Evolutionary conservation across 176 grass and related monocot species (phyloP).

Genomic region (Oryza nivara): DNA sequence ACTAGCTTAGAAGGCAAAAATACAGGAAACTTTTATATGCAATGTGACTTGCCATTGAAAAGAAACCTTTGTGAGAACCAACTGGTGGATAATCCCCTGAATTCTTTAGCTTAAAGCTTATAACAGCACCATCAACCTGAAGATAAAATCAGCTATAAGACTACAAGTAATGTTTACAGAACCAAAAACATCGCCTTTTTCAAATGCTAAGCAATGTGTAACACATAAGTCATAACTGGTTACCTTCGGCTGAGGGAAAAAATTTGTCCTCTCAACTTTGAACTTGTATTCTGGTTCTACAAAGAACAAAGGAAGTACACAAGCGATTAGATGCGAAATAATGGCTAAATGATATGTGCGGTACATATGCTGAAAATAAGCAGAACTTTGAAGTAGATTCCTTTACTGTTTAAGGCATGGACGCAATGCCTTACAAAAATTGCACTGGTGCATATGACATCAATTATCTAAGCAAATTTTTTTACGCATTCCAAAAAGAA

Average conservation of each 20-base stretch:
- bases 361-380: background rate
- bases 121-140: conserved; percentile 91
- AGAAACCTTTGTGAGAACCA: conserved; percentile 79
- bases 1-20: background rate
- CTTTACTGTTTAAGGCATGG: background rate
- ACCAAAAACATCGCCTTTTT: background rate
- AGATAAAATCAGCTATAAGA: conserved; percentile 11
- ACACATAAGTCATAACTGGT: conserved; percentile 1
- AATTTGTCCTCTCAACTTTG: conserved; percentile 76
- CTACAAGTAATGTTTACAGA: background rate
- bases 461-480: background rate
- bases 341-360: background rate
- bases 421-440: background rate
- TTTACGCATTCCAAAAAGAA: background rate
- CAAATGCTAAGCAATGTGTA: background rate
- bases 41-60: conserved; percentile 71
- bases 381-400: background rate
- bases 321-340: conserved; percentile 12
- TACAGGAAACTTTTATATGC: conserved; percentile 1
- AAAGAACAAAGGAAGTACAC: conserved; percentile 39
- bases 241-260: conserved; percentile 93
- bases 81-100: conserved; percentile 67
- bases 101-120: conserved; percentile 88
- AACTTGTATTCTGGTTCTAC: conserved; percentile 90
- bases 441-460: background rate